A percentile compares a stretch with the other conserved stretches of the same genome.
phyloP scores from a whole-genome alignment of 441 rosid genomes.

The Pelargonium myrrhifolium region DNA sequence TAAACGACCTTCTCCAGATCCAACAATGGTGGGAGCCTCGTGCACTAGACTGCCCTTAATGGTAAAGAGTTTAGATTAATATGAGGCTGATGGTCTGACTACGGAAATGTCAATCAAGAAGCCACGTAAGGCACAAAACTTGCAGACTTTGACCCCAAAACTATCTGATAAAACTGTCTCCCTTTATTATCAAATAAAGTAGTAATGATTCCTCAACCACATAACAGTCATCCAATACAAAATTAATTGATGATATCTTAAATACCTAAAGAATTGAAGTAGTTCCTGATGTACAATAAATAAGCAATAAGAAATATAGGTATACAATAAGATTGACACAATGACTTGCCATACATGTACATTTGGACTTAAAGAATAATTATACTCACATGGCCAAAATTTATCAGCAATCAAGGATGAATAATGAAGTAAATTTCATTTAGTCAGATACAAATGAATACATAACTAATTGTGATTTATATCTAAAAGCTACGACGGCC shows the following conservation, averaged over 20 bases:
- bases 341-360: background rate
- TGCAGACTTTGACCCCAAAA: background rate
- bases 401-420: background rate
- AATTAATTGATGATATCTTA: background rate
- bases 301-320: background rate
- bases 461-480: background rate
- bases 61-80: background rate
- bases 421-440: background rate
- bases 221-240: no score
- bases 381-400: background rate
- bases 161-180: background rate
- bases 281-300: background rate
- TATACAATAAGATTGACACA: background rate
- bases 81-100: no score
- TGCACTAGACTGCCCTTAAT: no score
- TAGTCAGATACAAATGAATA: background rate
- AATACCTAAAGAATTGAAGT: background rate
- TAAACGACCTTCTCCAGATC: no score
- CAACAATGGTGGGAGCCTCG: no score
- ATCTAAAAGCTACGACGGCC: background rate
- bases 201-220: no score
- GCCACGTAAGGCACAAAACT: background rate
- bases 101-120: background rate
- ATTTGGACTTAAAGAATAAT: no score
- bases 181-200: background rate